A percentile compares a stretch with the other conserved stretches of the same genome.
phyloP scores from a whole-genome alignment of 2,329 filamentous ascomycete species.

The Colletotrichum horii region DNA sequence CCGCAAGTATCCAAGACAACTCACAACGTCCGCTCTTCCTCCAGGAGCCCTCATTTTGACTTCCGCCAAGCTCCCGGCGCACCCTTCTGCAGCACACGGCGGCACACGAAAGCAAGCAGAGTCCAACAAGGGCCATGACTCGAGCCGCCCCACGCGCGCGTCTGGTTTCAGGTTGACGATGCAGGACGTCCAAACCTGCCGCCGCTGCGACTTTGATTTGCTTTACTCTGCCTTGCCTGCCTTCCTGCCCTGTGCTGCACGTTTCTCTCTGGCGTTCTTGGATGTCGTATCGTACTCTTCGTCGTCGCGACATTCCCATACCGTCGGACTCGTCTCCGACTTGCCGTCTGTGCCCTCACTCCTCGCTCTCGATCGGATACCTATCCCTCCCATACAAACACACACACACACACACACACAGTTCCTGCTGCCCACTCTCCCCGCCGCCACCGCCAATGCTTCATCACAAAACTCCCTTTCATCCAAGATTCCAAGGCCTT shows the following conservation, averaged over 20 bases:
- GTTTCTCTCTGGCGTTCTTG: background rate
- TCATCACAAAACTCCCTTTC: background rate
- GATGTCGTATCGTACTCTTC: background rate
- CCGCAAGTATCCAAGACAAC: background rate
- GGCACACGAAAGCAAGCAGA: background rate
- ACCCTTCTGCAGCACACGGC: background rate
- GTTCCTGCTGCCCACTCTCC: background rate
- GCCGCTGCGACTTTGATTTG: background rate
- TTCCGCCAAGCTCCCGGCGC: background rate
- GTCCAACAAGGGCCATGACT: background rate
- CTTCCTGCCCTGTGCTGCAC: background rate
- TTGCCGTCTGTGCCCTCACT: background rate
- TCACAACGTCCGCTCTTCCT: rapidly evolving
- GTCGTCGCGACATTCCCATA: background rate
- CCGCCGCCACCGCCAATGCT: background rate
- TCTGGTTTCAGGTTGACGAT: constrained; percentile 2
- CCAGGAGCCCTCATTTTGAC: background rate
- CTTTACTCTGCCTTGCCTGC: background rate
- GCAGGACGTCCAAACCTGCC: background rate
- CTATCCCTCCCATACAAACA: background rate
- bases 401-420: background rate
- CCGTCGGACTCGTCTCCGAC: background rate
- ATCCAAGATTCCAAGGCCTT: background rate
- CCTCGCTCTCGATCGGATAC: background rate
- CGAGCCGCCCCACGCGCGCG: background rate